Conservation (phyloP, 495 filamentous ascomycete species). For the Hypoxylon trugodes region DNA sequence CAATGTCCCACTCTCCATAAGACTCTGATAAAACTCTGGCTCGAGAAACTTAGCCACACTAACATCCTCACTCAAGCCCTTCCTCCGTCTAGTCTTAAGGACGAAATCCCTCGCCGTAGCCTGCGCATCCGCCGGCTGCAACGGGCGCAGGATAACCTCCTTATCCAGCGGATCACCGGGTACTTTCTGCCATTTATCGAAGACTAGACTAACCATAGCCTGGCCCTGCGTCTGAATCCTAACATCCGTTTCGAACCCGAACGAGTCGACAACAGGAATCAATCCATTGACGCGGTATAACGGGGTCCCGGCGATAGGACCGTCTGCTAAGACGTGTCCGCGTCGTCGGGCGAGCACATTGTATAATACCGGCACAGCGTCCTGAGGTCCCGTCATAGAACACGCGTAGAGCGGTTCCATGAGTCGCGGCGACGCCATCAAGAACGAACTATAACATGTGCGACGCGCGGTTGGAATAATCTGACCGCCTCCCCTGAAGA, state of each 20-base stretch:
- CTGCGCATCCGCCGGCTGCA: conserved; percentile 87
- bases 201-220: conserved; percentile 87
- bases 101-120: conserved; percentile 95
- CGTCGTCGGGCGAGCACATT: conserved; percentile 87
- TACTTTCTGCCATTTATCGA: conserved; percentile 94
- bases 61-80: conserved; percentile 95
- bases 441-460: conserved; percentile 91
- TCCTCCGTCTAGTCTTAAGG: conserved; percentile 90
- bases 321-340: conserved; percentile 92
- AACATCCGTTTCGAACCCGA: conserved; percentile 97
- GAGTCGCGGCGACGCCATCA: conserved; percentile 94
- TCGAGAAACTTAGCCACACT: conserved; percentile 95
- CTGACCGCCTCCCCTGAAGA: conserved; percentile 93
- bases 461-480: conserved; percentile 95
- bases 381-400: conserved; percentile 91
- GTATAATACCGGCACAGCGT: conserved; percentile 87
- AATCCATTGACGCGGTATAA: conserved; percentile 89
- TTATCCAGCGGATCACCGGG: conserved; percentile 94
- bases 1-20: conserved; percentile 88
- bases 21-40: conserved; percentile 85
- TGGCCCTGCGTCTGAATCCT: conserved; percentile 95
- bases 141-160: conserved; percentile 78
- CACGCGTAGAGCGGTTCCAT: conserved; percentile 96
- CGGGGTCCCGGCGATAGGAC: conserved; percentile 94
- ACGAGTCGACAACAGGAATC: conserved; percentile 94